These are phyloP conservation scores for Trichomonascaceae sp. DNA, from an alignment of 1,139 yeast species.

Conservation along the genomic window DNA sequence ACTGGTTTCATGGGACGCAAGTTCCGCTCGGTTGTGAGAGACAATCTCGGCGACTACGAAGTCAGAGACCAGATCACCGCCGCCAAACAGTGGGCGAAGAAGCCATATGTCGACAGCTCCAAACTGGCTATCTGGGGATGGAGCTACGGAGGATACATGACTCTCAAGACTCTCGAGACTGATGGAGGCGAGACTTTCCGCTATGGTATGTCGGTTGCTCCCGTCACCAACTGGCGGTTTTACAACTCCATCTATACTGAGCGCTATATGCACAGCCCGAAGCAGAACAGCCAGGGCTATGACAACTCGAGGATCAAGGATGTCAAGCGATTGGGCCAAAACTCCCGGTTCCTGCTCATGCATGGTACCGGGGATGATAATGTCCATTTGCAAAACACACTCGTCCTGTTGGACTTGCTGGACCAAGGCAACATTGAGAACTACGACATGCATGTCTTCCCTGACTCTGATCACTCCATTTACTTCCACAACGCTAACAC, in stretches of 20 bases:
- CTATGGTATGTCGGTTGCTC: slow-evolving; percentile 82
- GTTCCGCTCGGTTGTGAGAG: slow-evolving; percentile 52
- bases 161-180: slow-evolving; percentile 60
- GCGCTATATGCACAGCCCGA: slow-evolving; percentile 69
- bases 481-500: slow-evolving; percentile 64
- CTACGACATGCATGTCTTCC: slow-evolving; percentile 81
- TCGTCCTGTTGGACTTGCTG: slow-evolving; percentile 58
- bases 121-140: slow-evolving; percentile 93
- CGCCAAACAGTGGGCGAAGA: slow-evolving; percentile 45
- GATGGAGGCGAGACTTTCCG: slow-evolving; percentile 57
- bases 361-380: slow-evolving; percentile 98
- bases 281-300: slow-evolving; percentile 42
- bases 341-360: slow-evolving; percentile 63
- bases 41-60: slow-evolving; percentile 74
- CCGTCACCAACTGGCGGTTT: slow-evolving; percentile 70
- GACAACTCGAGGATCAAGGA: slow-evolving; percentile 30
- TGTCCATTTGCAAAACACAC: slow-evolving; percentile 83
- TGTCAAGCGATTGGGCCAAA: slow-evolving; percentile 38
- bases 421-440: slow-evolving; percentile 54
- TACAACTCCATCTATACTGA: slow-evolving; percentile 85
- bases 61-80: slow-evolving; percentile 66
- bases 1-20: slow-evolving; percentile 85
- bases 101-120: slow-evolving; percentile 42
- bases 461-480: slow-evolving; percentile 87
- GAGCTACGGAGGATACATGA: slow-evolving; percentile 79